A percentile compares a stretch with the other conserved stretches of the same genome.
Evolutionary conservation across 2,329 filamentous ascomycete species (phyloP).

Genomic region (Hysterium pulicare): DNA sequence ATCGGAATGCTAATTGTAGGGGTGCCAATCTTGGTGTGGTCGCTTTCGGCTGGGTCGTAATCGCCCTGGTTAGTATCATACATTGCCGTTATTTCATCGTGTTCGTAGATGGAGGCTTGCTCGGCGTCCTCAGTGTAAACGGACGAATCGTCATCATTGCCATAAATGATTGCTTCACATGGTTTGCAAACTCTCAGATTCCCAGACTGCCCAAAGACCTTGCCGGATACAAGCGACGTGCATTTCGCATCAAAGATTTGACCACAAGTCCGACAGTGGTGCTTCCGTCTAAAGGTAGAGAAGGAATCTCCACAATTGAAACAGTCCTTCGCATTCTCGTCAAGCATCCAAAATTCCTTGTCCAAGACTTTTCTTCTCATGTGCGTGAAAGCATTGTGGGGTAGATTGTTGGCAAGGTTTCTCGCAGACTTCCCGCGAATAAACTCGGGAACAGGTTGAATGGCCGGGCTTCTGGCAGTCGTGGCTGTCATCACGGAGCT

Average conservation of each 20-base stretch:
- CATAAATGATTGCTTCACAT: conserved; percentile 86
- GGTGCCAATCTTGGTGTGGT: conserved; percentile 46
- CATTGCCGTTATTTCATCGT: conserved; percentile 20
- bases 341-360: conserved; percentile 98
- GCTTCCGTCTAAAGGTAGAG: conserved; percentile 89
- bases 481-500: conserved; percentile 36
- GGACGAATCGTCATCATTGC: conserved; percentile 85
- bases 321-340: conserved; percentile 96
- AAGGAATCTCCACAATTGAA: conserved; percentile 90
- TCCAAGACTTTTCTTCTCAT: conserved; percentile 85
- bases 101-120: conserved; percentile 54
- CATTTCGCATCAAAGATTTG: conserved; percentile 98
- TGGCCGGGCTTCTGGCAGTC: conserved; percentile 28
- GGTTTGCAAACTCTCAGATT: conserved; percentile 88
- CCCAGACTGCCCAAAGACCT: conserved; percentile 80
- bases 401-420: conserved; percentile 36
- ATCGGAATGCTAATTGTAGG: conserved; percentile 65
- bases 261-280: conserved; percentile 93
- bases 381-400: conserved; percentile 45
- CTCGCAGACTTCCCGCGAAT: conserved; percentile 15
- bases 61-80: conserved; percentile 17
- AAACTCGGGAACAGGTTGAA: conserved; percentile 30
- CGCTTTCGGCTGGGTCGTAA: conserved; percentile 28
- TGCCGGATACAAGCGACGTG: conserved; percentile 83
- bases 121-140: conserved; percentile 83